Evolutionary conservation across 2,329 filamentous ascomycete species (phyloP).

Genomic region (Thelonectria blattea): DNA sequence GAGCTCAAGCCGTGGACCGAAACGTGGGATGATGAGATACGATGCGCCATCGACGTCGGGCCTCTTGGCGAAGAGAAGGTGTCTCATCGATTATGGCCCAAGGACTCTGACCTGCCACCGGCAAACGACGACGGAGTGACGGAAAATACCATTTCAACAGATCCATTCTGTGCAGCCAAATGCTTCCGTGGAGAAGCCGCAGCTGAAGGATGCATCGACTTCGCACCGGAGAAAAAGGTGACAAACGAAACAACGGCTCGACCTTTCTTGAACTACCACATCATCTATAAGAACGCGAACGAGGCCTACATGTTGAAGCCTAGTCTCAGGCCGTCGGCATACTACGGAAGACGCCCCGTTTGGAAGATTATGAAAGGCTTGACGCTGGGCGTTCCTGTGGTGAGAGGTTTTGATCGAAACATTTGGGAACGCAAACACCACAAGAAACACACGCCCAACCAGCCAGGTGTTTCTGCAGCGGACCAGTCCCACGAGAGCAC

Average conservation of each 20-base stretch:
- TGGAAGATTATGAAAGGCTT: conserved; percentile 83
- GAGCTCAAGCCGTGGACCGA: conserved; percentile 88
- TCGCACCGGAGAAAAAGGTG: conserved; percentile 40
- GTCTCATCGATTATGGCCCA: conserved; percentile 81
- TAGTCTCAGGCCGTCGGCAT: conserved; percentile 81
- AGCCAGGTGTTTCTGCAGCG: conserved; percentile 36
- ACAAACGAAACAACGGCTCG: conserved; percentile 54
- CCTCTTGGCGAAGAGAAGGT: conserved; percentile 91
- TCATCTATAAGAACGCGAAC: conserved; percentile 81
- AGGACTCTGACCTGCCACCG: conserved; percentile 45
- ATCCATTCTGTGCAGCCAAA: conserved; percentile 64
- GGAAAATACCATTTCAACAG: conserved; percentile 55
- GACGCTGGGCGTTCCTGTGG: conserved; percentile 83
- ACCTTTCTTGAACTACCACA: conserved; percentile 76
- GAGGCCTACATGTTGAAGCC: conserved; percentile 88
- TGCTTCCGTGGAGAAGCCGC: conserved; percentile 67
- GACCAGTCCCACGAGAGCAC: conserved; percentile 40
- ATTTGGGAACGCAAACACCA: conserved; percentile 76
- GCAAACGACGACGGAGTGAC: conserved; percentile 26
- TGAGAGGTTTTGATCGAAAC: conserved; percentile 83
- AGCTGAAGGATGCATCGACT: conserved; percentile 57
- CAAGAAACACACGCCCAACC: conserved; percentile 46
- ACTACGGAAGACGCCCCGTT: conserved; percentile 82
- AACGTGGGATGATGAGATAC: conserved; percentile 90
- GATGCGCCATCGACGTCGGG: conserved; percentile 88